phyloP scores from a whole-genome alignment of 129 eudicot species.

The Tagetes erecta region DNA sequence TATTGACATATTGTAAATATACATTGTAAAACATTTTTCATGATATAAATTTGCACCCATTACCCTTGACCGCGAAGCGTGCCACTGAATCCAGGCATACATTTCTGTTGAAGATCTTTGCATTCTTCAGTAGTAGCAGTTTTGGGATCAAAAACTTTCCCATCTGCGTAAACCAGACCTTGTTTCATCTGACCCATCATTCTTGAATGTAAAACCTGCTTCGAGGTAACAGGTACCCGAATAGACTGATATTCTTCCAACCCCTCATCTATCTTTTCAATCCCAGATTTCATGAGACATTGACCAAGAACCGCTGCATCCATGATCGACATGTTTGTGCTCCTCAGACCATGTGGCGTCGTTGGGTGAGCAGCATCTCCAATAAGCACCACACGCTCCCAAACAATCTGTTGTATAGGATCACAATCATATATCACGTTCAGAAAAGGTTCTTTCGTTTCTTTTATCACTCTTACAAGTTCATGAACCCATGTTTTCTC shows the following conservation, averaged over 20 bases:
- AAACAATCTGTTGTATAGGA: constrained; percentile 53
- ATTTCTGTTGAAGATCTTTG: constrained; percentile 57
- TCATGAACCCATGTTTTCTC: constrained; percentile 74
- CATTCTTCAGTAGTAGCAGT: constrained; percentile 46
- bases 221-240: constrained; percentile 50
- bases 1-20: no score
- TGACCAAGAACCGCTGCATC: constrained; percentile 85
- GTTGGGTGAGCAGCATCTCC: constrained; percentile 97
- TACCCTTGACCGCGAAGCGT: constrained; percentile 29
- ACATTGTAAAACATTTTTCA: no score
- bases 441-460: constrained; percentile 69
- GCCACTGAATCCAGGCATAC: constrained; percentile 56
- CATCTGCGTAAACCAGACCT: constrained; percentile 46
- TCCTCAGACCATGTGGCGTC: constrained; percentile 84
- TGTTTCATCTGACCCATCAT: constrained; percentile 70
- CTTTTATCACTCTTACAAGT: constrained; percentile 52
- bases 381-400: constrained; percentile 75
- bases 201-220: constrained; percentile 73
- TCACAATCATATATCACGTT: constrained; percentile 78
- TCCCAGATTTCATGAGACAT: constrained; percentile 63
- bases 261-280: constrained; percentile 39
- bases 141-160: constrained; percentile 51
- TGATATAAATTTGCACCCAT: constrained; percentile 17
- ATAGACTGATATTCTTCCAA: constrained; percentile 61
- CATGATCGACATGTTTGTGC: constrained; percentile 89